Evolutionary conservation across 148 eudicot genomes (phyloP).

Genomic region (Amaranthus palmeri): DNA sequence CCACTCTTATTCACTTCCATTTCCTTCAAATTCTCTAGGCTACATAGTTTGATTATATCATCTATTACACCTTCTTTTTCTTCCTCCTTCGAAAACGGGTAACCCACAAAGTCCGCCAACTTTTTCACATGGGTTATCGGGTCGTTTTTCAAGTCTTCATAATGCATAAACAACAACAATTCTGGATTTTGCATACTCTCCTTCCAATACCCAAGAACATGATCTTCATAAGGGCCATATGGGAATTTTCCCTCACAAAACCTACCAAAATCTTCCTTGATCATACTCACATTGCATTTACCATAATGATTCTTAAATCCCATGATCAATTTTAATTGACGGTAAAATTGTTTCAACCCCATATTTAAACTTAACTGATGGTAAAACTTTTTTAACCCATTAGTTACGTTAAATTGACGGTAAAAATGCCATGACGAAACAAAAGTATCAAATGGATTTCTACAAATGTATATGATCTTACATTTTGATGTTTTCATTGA

Average conservation of each 20-base stretch:
- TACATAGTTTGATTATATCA: constrained; percentile 18
- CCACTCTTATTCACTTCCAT: constrained; percentile 24
- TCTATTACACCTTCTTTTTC: constrained; percentile 13
- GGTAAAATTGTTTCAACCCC: neutral
- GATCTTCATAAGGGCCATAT: constrained; percentile 20
- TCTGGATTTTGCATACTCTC: constrained; percentile 8
- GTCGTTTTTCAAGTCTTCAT: constrained; percentile 17
- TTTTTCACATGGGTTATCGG: constrained; percentile 6
- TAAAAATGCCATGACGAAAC: constrained; percentile 19
- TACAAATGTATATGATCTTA: constrained; percentile 8
- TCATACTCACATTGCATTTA: neutral
- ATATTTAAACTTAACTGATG: neutral
- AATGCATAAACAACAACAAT: constrained; percentile 10
- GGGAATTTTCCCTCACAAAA: constrained; percentile 18
- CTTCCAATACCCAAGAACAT: constrained; percentile 22
- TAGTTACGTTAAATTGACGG: neutral
- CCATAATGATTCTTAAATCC: neutral
- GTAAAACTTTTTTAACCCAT: neutral
- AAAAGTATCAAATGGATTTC: constrained; percentile 12
- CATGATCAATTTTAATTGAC: neutral
- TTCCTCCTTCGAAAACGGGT: constrained; percentile 20
- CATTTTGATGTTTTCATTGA: constrained; percentile 7
- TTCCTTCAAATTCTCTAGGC: constrained; percentile 21
- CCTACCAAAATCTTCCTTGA: constrained; percentile 3
- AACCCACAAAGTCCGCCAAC: constrained; percentile 17